Evolutionary conservation across 768 basidiomycete species (phyloP), one percentile per base, ranked within the genome.

Genomic region (Fomitopsis serialis): DNA sequence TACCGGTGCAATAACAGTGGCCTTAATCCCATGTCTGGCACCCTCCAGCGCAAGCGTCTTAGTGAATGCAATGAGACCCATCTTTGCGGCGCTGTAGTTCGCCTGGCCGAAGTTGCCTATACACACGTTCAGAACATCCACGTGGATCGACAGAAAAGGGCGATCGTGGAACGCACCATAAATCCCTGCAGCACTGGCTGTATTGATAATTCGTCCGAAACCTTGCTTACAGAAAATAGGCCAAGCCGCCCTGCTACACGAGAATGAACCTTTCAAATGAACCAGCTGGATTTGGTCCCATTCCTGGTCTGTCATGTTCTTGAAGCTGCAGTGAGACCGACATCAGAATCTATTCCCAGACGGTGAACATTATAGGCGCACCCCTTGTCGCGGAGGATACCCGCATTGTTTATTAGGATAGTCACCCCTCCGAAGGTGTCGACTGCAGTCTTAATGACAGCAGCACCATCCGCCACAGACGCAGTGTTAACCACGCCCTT

Each of bases 11-110:
- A 99, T 87, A n/a, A 78, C 89, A 48, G 84, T 85, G 1, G 88
- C 81, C 63, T 83, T 84, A 67, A 98, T 98, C 60, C 82, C 82
- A 67, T 96, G 94, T 68, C 96, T 97, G 35, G 76, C 87, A 34
- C 97, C 97, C 70, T 99, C 97, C 22, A 81, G 75, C 2, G 95
- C 93, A 34, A 99, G 79, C 4, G 96, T 93, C 67, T 92, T 93
- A 17, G 94, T 92, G 71, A 98, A 97, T 0, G 77, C 87, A 48
- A 98, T 78, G 34, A 99, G 80, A 58, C 87, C 93, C 92, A 97
- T 95, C 78, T 99, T 98, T 1, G 95, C 96, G 2, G 96, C 92
- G 45, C 93, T 94, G 70, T 98, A 99, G 69, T 98, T 99, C 12
- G 93, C 86, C 70, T 98, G 95, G 10, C 97, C 97, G 66, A 96